Evolutionary conservation across 495 filamentous ascomycete genomes (phyloP).

Genomic region (Penicillium cataractarum): DNA sequence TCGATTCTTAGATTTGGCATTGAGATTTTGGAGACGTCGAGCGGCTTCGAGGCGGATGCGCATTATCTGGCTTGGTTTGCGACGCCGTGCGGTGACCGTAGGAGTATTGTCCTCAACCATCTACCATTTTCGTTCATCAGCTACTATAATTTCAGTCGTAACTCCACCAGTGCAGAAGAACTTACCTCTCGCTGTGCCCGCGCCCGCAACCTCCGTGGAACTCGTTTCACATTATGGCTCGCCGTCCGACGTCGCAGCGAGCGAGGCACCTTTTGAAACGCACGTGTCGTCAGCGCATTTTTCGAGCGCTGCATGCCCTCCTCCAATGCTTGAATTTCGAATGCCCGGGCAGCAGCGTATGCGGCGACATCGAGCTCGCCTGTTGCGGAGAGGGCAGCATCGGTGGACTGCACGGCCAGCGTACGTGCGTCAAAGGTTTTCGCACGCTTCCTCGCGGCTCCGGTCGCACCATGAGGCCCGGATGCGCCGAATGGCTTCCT

Average conservation of each 20-base stretch:
- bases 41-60: conserved; percentile 83
- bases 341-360: conserved; percentile 82
- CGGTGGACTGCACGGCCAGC: conserved; percentile 71
- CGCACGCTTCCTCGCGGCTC: conserved; percentile 58
- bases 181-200: conserved; percentile 73
- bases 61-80: conserved; percentile 70
- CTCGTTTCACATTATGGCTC: conserved; percentile 90
- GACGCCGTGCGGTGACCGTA: conserved; percentile 69
- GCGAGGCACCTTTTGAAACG: conserved; percentile 88
- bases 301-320: conserved; percentile 75
- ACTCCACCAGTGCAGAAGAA: not conserved
- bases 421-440: conserved; percentile 70
- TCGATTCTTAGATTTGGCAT: conserved; percentile 57
- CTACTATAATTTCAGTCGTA: not conserved
- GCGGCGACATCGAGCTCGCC: conserved; percentile 78
- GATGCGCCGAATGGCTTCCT: conserved; percentile 32
- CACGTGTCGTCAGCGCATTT: conserved; percentile 65
- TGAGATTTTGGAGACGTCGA: conserved; percentile 68
- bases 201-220: conserved; percentile 76
- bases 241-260: conserved; percentile 84
- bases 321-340: conserved; percentile 85
- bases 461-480: conserved; percentile 26
- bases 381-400: conserved; percentile 69
- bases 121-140: conserved; percentile 30
- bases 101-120: conserved; percentile 94